Evolutionary conservation across 768 basidiomycete genomes (phyloP).

Genomic region (Asterophora lycoperdoides): DNA sequence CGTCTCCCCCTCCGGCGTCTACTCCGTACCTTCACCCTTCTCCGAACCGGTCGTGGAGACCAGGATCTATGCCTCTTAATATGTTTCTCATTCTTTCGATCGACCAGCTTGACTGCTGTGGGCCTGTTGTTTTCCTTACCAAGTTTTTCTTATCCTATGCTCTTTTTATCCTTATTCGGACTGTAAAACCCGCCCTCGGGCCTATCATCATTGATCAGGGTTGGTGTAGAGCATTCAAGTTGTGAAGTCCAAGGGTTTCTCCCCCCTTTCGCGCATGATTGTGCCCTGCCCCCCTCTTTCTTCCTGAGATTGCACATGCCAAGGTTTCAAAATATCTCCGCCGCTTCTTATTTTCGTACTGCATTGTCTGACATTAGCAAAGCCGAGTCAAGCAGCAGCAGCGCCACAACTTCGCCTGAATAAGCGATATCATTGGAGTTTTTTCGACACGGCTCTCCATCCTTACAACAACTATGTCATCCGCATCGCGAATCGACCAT

Average conservation of each 20-base stretch:
- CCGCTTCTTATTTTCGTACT: too few relatives aligned
- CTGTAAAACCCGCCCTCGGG: conserved; percentile 1
- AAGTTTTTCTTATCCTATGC: neutral
- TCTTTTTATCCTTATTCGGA: neutral
- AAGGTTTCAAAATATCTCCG: too few relatives aligned
- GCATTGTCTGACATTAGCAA: neutral
- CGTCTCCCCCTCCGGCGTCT: conserved; percentile 24
- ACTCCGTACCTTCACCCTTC: conserved; percentile 32
- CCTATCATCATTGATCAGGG: conserved; percentile 1
- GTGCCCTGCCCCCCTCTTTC: too few relatives aligned
- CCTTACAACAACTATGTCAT: too few relatives aligned
- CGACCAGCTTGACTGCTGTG: neutral
- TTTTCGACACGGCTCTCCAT: too few relatives aligned
- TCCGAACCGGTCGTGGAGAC: conserved; percentile 31
- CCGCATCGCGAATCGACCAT: too few relatives aligned
- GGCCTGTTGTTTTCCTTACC: too few relatives aligned
- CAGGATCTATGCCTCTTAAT: conserved; percentile 13
- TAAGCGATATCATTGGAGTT: too few relatives aligned
- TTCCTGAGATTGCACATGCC: too few relatives aligned
- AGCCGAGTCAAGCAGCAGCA: neutral
- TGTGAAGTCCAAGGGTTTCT: neutral
- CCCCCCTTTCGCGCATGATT: neutral
- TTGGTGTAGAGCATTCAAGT: conserved; percentile 7
- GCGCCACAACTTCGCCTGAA: neutral
- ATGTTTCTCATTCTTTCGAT: too few relatives aligned